These are phyloP conservation scores for Pseudisothecium myosuroides DNA, from an alignment of 225 moss, liverwort and hornwort species.

Conservation along the genomic window DNA sequence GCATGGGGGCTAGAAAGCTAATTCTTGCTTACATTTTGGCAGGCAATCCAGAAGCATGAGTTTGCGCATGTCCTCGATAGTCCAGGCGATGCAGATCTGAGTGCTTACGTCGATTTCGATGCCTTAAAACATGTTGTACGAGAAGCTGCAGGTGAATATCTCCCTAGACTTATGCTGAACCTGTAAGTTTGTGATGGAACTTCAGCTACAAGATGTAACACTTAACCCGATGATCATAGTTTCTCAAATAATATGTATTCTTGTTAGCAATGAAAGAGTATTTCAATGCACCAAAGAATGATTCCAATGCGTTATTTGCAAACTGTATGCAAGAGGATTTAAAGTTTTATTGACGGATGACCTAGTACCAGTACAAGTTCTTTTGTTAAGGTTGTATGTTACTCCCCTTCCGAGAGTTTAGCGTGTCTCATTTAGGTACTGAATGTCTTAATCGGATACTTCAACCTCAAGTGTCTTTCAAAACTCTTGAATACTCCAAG, in stretches of 20 bases:
- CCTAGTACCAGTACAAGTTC: background rate
- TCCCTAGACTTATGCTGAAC: background rate
- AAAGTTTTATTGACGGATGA: background rate
- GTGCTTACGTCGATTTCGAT: conserved; percentile 83
- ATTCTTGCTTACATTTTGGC: background rate
- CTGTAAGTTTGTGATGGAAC: background rate
- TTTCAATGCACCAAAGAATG: background rate
- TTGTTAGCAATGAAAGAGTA: too few relatives aligned
- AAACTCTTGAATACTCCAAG: background rate
- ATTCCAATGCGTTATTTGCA: background rate
- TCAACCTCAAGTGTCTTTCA: background rate
- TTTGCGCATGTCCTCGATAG: conserved; percentile 62
- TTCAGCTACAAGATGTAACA: background rate
- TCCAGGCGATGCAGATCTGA: conserved; percentile 83
- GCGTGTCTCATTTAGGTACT: background rate
- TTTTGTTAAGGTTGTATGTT: background rate
- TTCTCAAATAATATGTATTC: background rate
- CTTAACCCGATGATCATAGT: background rate
- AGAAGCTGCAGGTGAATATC: conserved; percentile 30
- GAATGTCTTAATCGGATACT: background rate
- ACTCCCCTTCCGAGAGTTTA: background rate
- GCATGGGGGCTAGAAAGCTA: background rate
- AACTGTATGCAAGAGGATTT: background rate
- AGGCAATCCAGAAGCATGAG: conserved; percentile 78
- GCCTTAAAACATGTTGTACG: conserved; percentile 56